Base-by-base conservation (phyloP, 2,329 filamentous ascomycete species). In the Cryphonectria radicalis region DNA sequence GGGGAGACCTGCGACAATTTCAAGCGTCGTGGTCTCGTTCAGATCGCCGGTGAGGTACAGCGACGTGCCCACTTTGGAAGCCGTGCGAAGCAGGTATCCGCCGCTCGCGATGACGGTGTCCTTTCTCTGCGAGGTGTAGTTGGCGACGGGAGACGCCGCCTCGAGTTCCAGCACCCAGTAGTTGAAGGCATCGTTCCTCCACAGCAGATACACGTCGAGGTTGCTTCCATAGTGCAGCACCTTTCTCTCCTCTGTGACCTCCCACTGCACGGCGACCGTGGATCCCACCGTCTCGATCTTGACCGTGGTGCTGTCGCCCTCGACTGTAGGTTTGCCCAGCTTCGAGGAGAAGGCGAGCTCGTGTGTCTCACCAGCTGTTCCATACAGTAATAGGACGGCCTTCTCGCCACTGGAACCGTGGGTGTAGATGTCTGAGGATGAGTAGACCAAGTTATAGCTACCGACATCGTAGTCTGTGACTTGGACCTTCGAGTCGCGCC, bases 21-120 rank as follows among this genome's bases (percentile, higher is more conserved):
- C 91, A 19, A 95, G 80, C 0, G 87, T 76, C 0, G 90, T 90
- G 0, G 92, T 93, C 0, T 84, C 79, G 75, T 95, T 95, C 73
- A 95, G 85, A 76, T 96, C 93, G 3, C 91, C 93, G 4, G 87
- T 87, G 3, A 95, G 78, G 17, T 87, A 83, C 5, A 95, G 82
- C 1, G 85, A 84, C n/a, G 81, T 82, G 1, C 85, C 88, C 6
- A 86, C 76, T 1, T 91, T 78, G 3, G 84, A 84, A 0, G 90
- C 90, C 0, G 86, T 88, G 8, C 91, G 87, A 50, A 92, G 77
- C 0, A 93, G 84, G 76, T 93, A 92, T 13, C 88, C 88, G 0
- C 87, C 90, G 72, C 90, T 87, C 66, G 91, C 79, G 57, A 93
- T 89, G 25, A 92, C 7, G 80, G 63, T 62, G 5, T 73, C 63